Conservation (phyloP, 148 eudicot species). For the Nepenthes gracilis region DNA sequence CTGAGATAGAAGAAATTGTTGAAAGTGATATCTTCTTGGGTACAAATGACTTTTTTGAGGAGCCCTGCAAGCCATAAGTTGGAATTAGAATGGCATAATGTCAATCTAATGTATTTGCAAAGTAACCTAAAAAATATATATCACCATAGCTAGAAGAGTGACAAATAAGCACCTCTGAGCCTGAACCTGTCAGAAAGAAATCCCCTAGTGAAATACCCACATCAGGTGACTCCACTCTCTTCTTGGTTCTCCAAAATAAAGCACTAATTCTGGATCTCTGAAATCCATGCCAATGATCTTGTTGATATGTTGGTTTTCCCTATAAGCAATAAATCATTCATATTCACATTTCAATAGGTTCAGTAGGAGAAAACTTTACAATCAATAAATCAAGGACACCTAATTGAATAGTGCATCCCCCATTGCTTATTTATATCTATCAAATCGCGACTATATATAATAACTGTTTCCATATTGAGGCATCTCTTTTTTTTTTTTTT, state of each 20-base stretch:
- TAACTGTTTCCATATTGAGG: too few relatives aligned
- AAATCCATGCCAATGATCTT: constrained; percentile 8
- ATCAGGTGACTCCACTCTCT: constrained; percentile 39
- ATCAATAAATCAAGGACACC: too few relatives aligned
- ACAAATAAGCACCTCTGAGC: constrained; percentile 48
- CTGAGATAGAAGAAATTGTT: constrained; percentile 64
- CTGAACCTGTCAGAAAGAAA: constrained; percentile 56
- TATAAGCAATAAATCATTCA: constrained; percentile 11
- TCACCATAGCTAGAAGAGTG: constrained; percentile 10
- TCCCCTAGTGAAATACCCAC: constrained; percentile 36
- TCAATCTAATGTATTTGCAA: background rate
- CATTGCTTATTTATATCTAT: too few relatives aligned
- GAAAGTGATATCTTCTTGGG: constrained; percentile 52
- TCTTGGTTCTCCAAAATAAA: constrained; percentile 67
- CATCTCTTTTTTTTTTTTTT: too few relatives aligned
- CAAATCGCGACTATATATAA: too few relatives aligned
- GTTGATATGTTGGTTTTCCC: constrained; percentile 25
- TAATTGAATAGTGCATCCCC: too few relatives aligned
- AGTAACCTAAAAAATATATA: constrained; percentile 2
- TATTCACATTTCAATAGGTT: background rate
- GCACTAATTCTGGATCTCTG: constrained; percentile 32
- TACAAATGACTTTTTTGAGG: constrained; percentile 13
- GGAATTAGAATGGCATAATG: background rate
- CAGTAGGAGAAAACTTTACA: background rate
- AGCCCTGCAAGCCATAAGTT: constrained; percentile 22